Percentiles rank a stretch among this genome's conserved stretches.
Evolutionary conservation across 208 protist genomes (phyloP).

Genomic region (Balamuthia mandrillaris): DNA sequence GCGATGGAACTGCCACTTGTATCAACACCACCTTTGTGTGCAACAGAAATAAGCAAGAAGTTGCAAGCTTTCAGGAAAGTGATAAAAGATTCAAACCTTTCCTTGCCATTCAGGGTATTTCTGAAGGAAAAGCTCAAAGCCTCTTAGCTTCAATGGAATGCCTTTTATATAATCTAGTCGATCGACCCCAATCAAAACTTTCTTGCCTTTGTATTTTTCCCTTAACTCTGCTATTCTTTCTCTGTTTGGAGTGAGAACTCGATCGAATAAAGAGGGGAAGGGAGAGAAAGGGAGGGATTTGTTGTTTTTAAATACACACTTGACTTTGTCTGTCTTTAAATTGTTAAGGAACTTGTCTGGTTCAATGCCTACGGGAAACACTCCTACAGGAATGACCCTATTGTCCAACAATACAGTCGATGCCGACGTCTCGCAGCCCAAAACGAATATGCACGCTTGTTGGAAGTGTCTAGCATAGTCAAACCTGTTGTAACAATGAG

Average conservation of each 20-base stretch:
- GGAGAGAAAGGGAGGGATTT: too few species aligned
- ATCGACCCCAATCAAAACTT: slow-evolving; percentile 75
- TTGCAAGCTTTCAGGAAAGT: too few species aligned
- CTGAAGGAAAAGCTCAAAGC: slow-evolving; percentile 64
- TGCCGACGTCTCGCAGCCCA: slow-evolving; percentile 4
- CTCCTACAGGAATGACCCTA: neutral
- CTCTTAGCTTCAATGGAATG: slow-evolving; percentile 73
- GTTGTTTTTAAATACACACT: too few species aligned
- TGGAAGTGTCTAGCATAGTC: slow-evolving; percentile 74
- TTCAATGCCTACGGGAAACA: slow-evolving; percentile 72
- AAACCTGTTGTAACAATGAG: too few species aligned
- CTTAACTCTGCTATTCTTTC: slow-evolving; percentile 50
- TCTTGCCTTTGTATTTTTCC: slow-evolving; percentile 61
- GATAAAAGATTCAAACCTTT: too few species aligned
- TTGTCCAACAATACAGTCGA: neutral
- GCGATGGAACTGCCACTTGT: slow-evolving; percentile 75
- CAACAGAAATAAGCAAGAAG: too few species aligned
- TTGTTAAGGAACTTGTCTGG: slow-evolving; percentile 50
- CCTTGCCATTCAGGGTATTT: slow-evolving; percentile 62
- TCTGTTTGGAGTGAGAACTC: neutral
- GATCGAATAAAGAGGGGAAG: too few species aligned
- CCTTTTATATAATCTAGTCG: slow-evolving; percentile 82
- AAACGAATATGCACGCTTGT: neutral
- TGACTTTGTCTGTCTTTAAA: too few species aligned
- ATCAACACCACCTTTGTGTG: slow-evolving; percentile 68